Conservation (phyloP, 139 green algal species). For the Volvox africanus region DNA sequence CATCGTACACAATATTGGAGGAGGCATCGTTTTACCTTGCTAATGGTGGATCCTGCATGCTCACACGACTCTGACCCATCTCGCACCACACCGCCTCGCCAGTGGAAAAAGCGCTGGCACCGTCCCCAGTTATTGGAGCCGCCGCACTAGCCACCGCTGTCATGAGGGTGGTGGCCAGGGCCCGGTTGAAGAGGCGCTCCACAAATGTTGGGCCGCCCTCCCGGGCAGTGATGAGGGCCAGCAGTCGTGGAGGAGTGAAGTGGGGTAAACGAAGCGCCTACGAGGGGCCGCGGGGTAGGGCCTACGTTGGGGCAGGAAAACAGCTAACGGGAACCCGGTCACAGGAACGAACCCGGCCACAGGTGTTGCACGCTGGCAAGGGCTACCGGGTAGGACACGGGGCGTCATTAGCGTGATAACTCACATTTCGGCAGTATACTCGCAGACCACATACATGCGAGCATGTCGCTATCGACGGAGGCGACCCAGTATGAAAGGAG, state of each 20-base stretch:
- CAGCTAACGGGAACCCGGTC: not conserved
- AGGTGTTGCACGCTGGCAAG: too few relatives aligned
- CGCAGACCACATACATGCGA: too few relatives aligned
- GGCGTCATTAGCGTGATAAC: too few relatives aligned
- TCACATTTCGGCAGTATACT: too few relatives aligned
- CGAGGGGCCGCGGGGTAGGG: not conserved
- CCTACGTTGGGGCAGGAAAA: not conserved
- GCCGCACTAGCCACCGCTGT: not conserved
- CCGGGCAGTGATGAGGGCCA: conserved; percentile 39
- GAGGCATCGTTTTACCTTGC: conserved; percentile 1
- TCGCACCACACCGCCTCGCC: conserved; percentile 39
- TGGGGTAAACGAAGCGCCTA: conserved; percentile 42
- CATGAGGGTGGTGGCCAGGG: conserved; percentile 36
- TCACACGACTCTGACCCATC: conserved; percentile 38
- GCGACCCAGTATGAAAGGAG: too few relatives aligned
- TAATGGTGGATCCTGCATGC: conserved; percentile 42
- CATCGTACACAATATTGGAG: not conserved
- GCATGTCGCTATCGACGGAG: too few relatives aligned
- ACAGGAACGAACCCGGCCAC: too few relatives aligned
- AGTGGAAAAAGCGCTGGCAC: not conserved
- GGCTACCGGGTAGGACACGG: too few relatives aligned
- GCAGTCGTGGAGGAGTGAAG: conserved; percentile 34
- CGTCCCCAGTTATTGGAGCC: not conserved
- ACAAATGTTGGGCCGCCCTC: conserved; percentile 33
- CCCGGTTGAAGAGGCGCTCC: conserved; percentile 41